Evolutionary conservation across 257 asterid genomes (phyloP).

Genomic region (Ophiorrhiza pumila): DNA sequence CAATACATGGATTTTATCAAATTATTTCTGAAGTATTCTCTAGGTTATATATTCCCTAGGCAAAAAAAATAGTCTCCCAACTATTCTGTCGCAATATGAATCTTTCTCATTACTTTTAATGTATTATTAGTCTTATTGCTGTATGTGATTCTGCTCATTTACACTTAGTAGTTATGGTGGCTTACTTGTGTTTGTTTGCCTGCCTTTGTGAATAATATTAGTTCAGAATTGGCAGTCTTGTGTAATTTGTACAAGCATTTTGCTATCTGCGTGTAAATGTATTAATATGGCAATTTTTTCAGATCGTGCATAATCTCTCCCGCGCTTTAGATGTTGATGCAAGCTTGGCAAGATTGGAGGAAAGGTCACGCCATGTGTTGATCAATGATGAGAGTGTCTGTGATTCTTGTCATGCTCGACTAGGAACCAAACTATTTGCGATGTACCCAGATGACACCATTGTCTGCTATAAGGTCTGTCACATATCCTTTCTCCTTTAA

Average conservation of each 20-base stretch:
- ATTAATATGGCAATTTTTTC: conserved; percentile 11
- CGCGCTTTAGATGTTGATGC: conserved; percentile 76
- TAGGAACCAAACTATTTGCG: conserved; percentile 92
- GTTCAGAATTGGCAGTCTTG: not conserved
- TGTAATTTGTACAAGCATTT: not conserved
- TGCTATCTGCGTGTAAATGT: not conserved
- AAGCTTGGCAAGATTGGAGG: conserved; percentile 85
- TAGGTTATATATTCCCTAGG: no score
- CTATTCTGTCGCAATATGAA: not conserved
- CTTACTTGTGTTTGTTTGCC: not conserved
- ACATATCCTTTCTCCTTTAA: not conserved
- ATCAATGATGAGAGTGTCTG: conserved; percentile 87
- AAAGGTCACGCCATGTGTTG: conserved; percentile 79
- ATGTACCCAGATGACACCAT: conserved; percentile 97
- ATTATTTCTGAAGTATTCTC: no score
- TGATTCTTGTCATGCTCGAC: conserved; percentile 92
- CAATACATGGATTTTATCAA: no score
- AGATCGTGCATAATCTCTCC: conserved; percentile 78
- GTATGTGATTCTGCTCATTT: not conserved
- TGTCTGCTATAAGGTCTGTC: conserved; percentile 87
- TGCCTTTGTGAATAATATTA: not conserved
- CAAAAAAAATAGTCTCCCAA: not conserved
- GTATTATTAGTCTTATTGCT: not conserved
- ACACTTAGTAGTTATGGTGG: not conserved
- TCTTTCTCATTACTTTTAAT: not conserved